Evolutionary conservation across 2,329 filamentous ascomycete species (phyloP), one percentile per base, ranked within the genome.

Genomic region (Alternaria ethzedia): DNA sequence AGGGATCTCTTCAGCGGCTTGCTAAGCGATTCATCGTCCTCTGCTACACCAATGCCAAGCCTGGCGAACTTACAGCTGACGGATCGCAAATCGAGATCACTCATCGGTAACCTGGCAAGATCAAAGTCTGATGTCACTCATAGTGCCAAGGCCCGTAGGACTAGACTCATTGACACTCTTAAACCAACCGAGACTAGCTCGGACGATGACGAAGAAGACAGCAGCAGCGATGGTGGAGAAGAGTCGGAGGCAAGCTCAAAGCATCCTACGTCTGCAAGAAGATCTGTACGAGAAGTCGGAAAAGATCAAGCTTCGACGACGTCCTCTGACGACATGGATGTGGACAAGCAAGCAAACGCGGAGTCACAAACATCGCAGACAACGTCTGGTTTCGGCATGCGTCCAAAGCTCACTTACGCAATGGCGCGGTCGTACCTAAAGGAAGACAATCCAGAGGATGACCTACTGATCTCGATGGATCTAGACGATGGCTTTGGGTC

Each of bases 361-460:
- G 70, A 74, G 25, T 77, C 74, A 12, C 76, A 79, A 54, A 62
- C 72, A 11, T 78, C 74, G 10, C 73, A 77, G 57, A 59, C 51
- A 12, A 54, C 67, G 10, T 52, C 70, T 30, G 67, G 66, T 21
- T 43, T 67, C 62, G 59, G 69, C 17, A 64, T 59, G 43, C 67
- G 82, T 3, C 78, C 83, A 5, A 86, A 80, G 67, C 78, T 87
- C 46, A 90, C 88, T 3, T 90, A 90, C 75, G 85, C 86, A 13
- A 84, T 84, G 41, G 82, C 86, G 66, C 83, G 88, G 49, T 88
- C 88, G 2, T 88, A 89, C 64, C 77, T 89, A n/a, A 82, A 85
- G 67, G 87, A 89, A 65, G 74, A 81, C 47, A 82, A 79, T 26
- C 70, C 82, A 4, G 82, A 85, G 51, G 80, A 81, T 57, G 71